Conservation (phyloP, 208 protist species). For the Trypanosoma theileri region DNA sequence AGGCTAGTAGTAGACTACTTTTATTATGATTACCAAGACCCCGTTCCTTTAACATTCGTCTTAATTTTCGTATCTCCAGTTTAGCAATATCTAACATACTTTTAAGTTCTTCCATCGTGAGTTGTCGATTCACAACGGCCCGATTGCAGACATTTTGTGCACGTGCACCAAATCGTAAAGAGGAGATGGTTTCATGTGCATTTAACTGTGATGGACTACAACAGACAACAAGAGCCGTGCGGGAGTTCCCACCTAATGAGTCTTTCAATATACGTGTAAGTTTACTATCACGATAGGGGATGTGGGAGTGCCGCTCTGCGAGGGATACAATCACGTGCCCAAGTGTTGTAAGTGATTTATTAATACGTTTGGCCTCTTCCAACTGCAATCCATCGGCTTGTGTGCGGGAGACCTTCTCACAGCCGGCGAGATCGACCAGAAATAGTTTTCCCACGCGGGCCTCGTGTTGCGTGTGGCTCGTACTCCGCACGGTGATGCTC, state of each 20-base stretch:
- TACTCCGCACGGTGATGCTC: constrained; percentile 75
- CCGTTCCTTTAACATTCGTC: constrained; percentile 5
- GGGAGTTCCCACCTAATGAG: constrained; percentile 87
- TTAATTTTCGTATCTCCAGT: constrained; percentile 55
- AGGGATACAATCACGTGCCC: constrained; percentile 85
- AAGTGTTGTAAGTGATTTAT: constrained; percentile 87
- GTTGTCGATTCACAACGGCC: constrained; percentile 75
- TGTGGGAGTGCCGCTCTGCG: constrained; percentile 61
- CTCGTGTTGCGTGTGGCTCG: constrained; percentile 49
- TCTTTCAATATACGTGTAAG: constrained; percentile 88
- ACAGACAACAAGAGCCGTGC: constrained; percentile 89
- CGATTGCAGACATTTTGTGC: constrained; percentile 87
- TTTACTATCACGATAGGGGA: constrained; percentile 89
- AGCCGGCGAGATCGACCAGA: constrained; percentile 90
- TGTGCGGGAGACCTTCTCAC: constrained; percentile 88
- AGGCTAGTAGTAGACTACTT: no score
- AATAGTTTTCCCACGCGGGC: constrained; percentile 86
- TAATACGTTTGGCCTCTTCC: constrained; percentile 93
- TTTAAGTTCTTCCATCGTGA: constrained; percentile 74
- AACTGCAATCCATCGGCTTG: constrained; percentile 76
- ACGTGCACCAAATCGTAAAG: constrained; percentile 82
- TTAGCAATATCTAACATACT: constrained; percentile 69
- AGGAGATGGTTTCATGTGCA: constrained; percentile 86
- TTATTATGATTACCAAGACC: not conserved
- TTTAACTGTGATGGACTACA: constrained; percentile 81